Percentiles rank a stretch among this genome's conserved stretches.
Evolutionary conservation across 345 rosid genomes (phyloP).

Genomic region (Erodium maritimum): DNA sequence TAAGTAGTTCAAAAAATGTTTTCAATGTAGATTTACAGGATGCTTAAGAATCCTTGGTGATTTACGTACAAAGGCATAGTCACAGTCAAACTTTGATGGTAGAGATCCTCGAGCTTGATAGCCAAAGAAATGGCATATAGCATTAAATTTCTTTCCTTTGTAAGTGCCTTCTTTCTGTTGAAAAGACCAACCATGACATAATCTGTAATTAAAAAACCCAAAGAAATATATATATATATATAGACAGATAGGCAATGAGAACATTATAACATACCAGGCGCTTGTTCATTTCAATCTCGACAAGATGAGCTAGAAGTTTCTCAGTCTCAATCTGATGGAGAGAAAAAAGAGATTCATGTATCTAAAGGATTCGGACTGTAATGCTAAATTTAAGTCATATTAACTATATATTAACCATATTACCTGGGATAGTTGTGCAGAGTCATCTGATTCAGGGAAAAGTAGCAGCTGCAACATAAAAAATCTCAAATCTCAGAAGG

Average conservation of each 20-base stretch:
- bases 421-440: conserved; percentile 99
- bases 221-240: neutral
- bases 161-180: conserved; percentile 77
- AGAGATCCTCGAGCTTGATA: conserved; percentile 98
- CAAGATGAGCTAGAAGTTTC: conserved; percentile 93
- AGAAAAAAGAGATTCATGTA: conserved; percentile 13
- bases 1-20: neutral
- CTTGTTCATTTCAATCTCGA: conserved; percentile 88
- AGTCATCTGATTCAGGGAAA: conserved; percentile 91
- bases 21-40: neutral
- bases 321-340: conserved; percentile 81
- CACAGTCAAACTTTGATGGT: conserved; percentile 95
- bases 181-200: neutral
- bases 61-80: conserved; percentile 82
- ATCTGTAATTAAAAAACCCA: neutral
- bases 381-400: conserved; percentile 1
- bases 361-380: neutral
- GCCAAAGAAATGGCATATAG: conserved; percentile 97
- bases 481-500: conserved; percentile 15
- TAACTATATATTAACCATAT: conserved; percentile 7
- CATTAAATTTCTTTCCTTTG: conserved; percentile 91
- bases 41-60: conserved; percentile 6
- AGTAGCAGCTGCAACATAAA: conserved; percentile 69
- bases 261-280: conserved; percentile 41
- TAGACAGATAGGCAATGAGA: neutral